Evolutionary conservation across 1,284 basidiomycete species (phyloP), one percentile per base, ranked within the genome.

Genomic region (Pisolithus thermaeus): DNA sequence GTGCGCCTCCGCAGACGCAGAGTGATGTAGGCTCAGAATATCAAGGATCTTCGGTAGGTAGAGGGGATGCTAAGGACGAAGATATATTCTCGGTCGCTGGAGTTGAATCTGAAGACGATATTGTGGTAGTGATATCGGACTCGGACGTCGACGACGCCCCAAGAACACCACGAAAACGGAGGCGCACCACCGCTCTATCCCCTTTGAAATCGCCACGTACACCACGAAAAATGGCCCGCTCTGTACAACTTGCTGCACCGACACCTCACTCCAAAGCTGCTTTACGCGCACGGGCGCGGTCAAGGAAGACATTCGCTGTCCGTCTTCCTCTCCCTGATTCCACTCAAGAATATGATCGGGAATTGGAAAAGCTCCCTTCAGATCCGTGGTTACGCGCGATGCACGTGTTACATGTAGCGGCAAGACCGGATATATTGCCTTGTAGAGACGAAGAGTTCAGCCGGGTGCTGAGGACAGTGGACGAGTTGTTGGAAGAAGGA

Each of bases 361-460:
- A 66, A 8, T 55, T 78, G 32, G 67, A 70, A 48, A 70, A 75
- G 47, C 68, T 89, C 27, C 84, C 85, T 2, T 66, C 72, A 35
- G 88, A 96, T 59, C 85, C 91, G 1, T 94, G 88, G 80, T 67
- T 91, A 50, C 77, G 91, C 12, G 87, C 90, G 4, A 87, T 94
- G 81, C 84, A 92, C 61, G 80, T 92, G 7, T 70, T 99, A 43
- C 97, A 99, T 66, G 96, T 99, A 9, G 92, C 92, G 2, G 89
- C 92, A 43, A 84, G 96, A 4, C 96, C 97, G 1, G 92, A 96
- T 56, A 79, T 83, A 38, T 72, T 99, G 40, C 94, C 94, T 1
- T 97, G 96, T 68, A 75, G 97, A 46, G 91, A 95, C 53, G 83
- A 86, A 40, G 93, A 98, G 70, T 97, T 90, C 65, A 77, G 78